Conservation (phyloP, 441 rosid genomes). For the Cnidoscolus chayamansa region DNA sequence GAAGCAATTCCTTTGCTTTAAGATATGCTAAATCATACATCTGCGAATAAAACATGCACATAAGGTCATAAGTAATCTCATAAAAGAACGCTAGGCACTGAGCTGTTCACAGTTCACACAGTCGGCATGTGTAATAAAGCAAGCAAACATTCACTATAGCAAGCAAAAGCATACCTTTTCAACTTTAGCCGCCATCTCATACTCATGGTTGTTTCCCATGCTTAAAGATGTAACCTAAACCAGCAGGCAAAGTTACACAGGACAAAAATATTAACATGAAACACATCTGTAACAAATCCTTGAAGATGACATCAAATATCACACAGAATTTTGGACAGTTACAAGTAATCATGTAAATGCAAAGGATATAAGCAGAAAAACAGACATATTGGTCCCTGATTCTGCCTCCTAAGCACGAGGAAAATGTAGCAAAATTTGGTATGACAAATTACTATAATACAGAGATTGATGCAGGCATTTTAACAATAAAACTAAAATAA, state of each 20-base stretch:
- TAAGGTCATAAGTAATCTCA: constrained; percentile 6
- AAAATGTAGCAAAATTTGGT: neutral
- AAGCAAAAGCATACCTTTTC: constrained; percentile 54
- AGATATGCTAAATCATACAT: constrained; percentile 73
- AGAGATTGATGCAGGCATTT: neutral
- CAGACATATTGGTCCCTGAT: neutral
- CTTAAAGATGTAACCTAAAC: constrained; percentile 72
- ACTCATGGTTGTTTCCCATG: constrained; percentile 82
- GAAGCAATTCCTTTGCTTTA: constrained; percentile 82
- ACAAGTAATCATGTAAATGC: neutral
- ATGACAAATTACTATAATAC: neutral
- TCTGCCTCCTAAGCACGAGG: neutral
- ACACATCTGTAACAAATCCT: neutral
- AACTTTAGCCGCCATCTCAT: constrained; percentile 85
- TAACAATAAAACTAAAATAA: neutral
- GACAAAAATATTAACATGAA: neutral
- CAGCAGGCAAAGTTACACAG: constrained; percentile 24
- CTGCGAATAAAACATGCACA: constrained; percentile 37
- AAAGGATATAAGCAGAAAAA: neutral
- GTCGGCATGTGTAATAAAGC: neutral
- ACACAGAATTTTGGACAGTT: neutral
- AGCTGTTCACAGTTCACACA: neutral
- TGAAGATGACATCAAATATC: constrained; percentile 9
- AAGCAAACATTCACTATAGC: neutral
- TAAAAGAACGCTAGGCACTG: neutral